Base-by-base conservation (phyloP, 2,329 filamentous ascomycete genomes). In the Epichloe elymi region DNA sequence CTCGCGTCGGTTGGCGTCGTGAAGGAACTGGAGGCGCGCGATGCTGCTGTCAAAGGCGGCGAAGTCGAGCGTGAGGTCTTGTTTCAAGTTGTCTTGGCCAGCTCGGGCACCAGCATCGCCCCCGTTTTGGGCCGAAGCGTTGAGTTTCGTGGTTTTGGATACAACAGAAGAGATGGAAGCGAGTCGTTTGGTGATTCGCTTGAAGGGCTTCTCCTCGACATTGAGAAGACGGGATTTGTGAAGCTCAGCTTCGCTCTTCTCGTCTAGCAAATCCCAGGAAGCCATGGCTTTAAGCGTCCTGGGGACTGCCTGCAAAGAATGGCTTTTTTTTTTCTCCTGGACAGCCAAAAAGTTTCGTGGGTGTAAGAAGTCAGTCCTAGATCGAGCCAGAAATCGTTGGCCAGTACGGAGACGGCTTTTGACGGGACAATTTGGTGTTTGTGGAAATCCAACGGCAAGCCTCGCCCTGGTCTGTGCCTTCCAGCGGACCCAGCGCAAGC, bases 141-240 rank as follows among this genome's bases (percentile, higher is more conserved):
- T 33, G 17, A 54, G 43, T 50, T 60, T 53, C 37, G 60, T 60
- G 38, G 55, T 58, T 38, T 57, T 54, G 14, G 60, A 56, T 17
- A 85, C 74, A 33, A 88, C 74, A 19, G 83, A 80, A 50, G 81
- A 79, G 15, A 85, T 78, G 20, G 79, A 76, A 5, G 87, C 75
- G 8, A 97, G 79, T 35, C 86, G 84, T 68, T 89, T 89, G 20
- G 86, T 87, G 53, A 96, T 82, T 54, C 90, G 85, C 66, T 88
- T 88, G 72, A 95, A 96, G 0, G 89, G 88, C 53, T 89, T 89
- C 63, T 95, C 88, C 72, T 97, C 91, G 54, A 96, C 85, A 56
- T 87, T 86, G 38, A 96, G 78, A 4, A 96, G 84, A 41, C 91
- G 87, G 33, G 79, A 78, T 62, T 90, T 91, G 72, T 96, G 91